Evolutionary conservation across 352 stramenopile species (phyloP), one percentile per base, ranked within the genome.

Genomic region (Phytophthora fragariaefolia): DNA sequence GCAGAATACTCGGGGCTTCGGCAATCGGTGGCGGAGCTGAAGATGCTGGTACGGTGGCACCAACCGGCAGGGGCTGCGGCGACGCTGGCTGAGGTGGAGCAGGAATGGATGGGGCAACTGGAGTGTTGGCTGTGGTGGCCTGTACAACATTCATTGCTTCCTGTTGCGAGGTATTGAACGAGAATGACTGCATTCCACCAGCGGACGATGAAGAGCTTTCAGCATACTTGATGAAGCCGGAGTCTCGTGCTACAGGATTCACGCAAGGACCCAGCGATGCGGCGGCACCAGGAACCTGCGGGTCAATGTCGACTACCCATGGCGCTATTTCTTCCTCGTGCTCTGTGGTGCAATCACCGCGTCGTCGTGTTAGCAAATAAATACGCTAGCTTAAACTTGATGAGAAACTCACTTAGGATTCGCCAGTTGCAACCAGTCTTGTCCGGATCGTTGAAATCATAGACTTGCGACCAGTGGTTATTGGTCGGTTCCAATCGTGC

Each of bases 371-470:
- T 54, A 56, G 12, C 15, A 62, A 18, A 32, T 32, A 28, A 58
- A n/a, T 7, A 45, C 20, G 27, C 32, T 52, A 20, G 22, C 2
- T 42, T 4, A 61, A 9, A 4, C 4, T 15, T 15, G 9, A 13
- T 46, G n/a, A 38, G 38, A 42, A 50, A 72, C 76, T 52, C 67
- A 88, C 79, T 73, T n/a, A 89, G 55, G 20, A 91, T 70, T n/a
- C 71, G 68, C 83, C 83, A 94, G 68, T 94, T 94, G 53, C 57
- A 69, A 18, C 83, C 80, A 4, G 70, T 81, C 74, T 91, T 95
- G 65, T 93, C 80, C 7, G 84, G 87, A 66, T 97, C 91, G 66
- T 97, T 97, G 63, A 98, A 98, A 66, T 98, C 92, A 65, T 95
- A 97, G 15, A 98, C 77, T 27, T 93, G 83, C 38, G 85, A 92